These are phyloP conservation scores for Corylus avellana DNA, from an alignment of 306 rosid genomes.

Conservation along the genomic window DNA sequence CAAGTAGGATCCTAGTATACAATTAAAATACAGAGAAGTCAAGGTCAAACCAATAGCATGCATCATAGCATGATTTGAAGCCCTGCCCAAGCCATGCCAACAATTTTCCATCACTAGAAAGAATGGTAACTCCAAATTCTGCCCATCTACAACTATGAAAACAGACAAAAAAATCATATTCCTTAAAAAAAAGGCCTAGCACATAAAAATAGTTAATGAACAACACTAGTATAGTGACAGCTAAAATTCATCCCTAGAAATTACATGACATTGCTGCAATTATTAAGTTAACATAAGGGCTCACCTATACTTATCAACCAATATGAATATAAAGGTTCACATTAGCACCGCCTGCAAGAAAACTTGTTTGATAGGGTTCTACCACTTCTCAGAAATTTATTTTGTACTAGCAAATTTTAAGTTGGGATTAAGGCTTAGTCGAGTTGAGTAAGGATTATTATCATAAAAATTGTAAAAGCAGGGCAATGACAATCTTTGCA, in stretches of 20 bases:
- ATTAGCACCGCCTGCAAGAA: neutral
- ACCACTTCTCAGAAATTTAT: neutral
- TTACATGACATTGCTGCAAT: neutral
- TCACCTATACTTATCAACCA: neutral
- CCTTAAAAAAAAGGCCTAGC: neutral
- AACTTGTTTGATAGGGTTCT: neutral
- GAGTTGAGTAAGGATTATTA: neutral
- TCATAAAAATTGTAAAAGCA: neutral
- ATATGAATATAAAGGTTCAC: neutral
- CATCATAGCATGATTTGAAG: neutral
- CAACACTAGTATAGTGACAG: neutral
- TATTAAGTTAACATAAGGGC: neutral
- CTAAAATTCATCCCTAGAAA: neutral
- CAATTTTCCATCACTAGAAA: neutral
- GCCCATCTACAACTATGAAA: neutral
- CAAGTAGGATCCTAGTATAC: neutral
- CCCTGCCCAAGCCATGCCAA: neutral
- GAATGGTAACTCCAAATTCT: neutral
- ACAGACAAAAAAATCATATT: neutral
- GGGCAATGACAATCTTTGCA: slow-evolving; percentile 1
- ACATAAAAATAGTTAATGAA: neutral
- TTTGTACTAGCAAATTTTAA: neutral
- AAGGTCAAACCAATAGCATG: neutral
- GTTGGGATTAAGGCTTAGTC: neutral
- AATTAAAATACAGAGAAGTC: neutral